These are phyloP conservation scores for Dentipellis fragilis DNA, from an alignment of 768 basidiomycete genomes.

Conservation along the genomic window DNA sequence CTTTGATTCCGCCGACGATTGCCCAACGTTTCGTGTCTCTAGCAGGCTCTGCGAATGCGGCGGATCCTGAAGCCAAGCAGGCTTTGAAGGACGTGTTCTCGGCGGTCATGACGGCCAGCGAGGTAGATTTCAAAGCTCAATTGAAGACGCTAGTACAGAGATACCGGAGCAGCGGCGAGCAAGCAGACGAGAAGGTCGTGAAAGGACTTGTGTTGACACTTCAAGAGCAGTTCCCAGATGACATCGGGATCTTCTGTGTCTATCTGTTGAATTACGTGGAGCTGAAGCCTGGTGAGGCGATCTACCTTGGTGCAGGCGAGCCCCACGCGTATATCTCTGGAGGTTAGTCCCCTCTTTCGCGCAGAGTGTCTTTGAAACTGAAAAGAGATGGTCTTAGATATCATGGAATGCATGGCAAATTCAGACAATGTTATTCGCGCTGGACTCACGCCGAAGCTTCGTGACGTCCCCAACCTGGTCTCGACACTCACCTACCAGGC, in stretches of 20 bases:
- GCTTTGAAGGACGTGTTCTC: slow-evolving; percentile 72
- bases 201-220: slow-evolving; percentile 54
- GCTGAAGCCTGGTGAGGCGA: slow-evolving; percentile 77
- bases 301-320: slow-evolving; percentile 92
- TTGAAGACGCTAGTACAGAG: slow-evolving; percentile 50
- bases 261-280: slow-evolving; percentile 83
- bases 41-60: slow-evolving; percentile 31
- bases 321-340: slow-evolving; percentile 95
- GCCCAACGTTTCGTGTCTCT: slow-evolving; percentile 39
- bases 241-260: slow-evolving; percentile 88
- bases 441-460: slow-evolving; percentile 91
- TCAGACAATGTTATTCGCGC: slow-evolving; percentile 99
- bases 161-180: slow-evolving; percentile 38
- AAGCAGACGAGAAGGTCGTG: slow-evolving; percentile 34
- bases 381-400: slow-evolving; percentile 43
- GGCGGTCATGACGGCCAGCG: slow-evolving; percentile 75
- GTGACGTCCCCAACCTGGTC: slow-evolving; percentile 88
- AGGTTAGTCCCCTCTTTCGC: slow-evolving; percentile 38
- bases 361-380: background rate
- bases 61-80: slow-evolving; percentile 40
- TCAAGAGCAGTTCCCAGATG: slow-evolving; percentile 74
- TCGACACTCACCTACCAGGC: slow-evolving; percentile 79
- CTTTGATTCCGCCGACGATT: slow-evolving; percentile 53
- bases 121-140: slow-evolving; percentile 37
- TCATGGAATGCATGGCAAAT: slow-evolving; percentile 98